Evolutionary conservation across 495 filamentous ascomycete genomes (phyloP).

Genomic region (Xylaria sp.): DNA sequence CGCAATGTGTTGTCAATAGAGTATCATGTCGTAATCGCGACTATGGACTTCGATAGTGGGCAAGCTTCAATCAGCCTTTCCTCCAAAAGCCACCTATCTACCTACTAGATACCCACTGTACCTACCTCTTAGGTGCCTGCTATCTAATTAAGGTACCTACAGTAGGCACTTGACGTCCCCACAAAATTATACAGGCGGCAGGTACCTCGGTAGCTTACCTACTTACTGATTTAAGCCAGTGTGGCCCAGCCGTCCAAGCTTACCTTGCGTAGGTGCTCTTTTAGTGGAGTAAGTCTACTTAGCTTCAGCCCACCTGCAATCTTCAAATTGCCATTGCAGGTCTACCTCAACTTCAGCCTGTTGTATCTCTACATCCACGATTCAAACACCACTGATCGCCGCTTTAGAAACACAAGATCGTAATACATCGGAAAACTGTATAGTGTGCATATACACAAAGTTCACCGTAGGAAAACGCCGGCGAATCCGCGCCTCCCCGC

Average conservation of each 20-base stretch:
- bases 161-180: slow-evolving; percentile 7
- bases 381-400: neutral
- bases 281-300: neutral
- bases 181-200: neutral
- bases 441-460: neutral
- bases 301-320: too few relatives aligned
- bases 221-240: slow-evolving; percentile 5
- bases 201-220: slow-evolving; percentile 5
- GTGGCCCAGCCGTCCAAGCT: too few relatives aligned
- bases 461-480: neutral
- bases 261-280: too few relatives aligned
- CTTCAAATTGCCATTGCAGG: neutral
- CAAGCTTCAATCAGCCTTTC: slow-evolving; percentile 11
- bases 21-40: slow-evolving; percentile 14
- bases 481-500: neutral
- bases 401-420: neutral
- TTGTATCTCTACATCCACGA: neutral
- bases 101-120: neutral
- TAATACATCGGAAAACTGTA: neutral
- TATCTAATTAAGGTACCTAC: neutral
- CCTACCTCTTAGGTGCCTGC: too few relatives aligned
- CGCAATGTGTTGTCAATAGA: neutral
- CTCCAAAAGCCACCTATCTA: slow-evolving; percentile 24
- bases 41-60: slow-evolving; percentile 2
- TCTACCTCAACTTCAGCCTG: neutral